Percentiles rank a stretch among this genome's conserved stretches.
These are phyloP conservation scores for Plenodomus biglobosus DNA, from an alignment of 2,329 filamentous ascomycete genomes.

Conservation along the genomic window DNA sequence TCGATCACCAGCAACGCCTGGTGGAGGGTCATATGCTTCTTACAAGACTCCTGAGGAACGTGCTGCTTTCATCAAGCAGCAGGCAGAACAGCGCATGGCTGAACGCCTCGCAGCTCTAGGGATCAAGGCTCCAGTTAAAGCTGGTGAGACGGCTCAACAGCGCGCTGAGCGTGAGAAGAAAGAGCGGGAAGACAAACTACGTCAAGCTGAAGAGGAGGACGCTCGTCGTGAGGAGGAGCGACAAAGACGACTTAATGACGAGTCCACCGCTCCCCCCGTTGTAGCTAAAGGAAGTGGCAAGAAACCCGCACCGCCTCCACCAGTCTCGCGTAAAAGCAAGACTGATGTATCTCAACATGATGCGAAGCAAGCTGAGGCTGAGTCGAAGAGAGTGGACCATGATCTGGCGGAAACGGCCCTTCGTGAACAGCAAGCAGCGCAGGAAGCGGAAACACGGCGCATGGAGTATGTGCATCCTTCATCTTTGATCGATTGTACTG, in stretches of 20 bases:
- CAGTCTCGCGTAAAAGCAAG: conserved; percentile 70
- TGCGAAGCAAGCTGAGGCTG: conserved; percentile 54
- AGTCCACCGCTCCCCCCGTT: conserved; percentile 65
- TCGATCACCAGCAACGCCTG: conserved; percentile 54
- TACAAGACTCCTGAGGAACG: conserved; percentile 92
- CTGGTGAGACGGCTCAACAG: conserved; percentile 79
- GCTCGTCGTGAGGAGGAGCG: conserved; percentile 83
- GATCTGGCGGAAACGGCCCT: conserved; percentile 56
- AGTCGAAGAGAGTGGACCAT: conserved; percentile 62
- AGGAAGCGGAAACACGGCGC: conserved; percentile 70
- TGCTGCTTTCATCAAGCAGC: conserved; percentile 94
- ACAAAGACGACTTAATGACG: conserved; percentile 78
- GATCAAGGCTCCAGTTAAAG: conserved; percentile 78
- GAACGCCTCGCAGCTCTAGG: conserved; percentile 92
- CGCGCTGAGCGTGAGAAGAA: conserved; percentile 83
- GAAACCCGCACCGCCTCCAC: conserved; percentile 68
- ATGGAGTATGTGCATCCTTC: conserved; percentile 71
- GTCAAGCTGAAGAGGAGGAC: conserved; percentile 92
- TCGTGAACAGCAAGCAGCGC: conserved; percentile 71
- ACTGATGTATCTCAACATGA: conserved; percentile 61
- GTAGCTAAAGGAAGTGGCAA: conserved; percentile 47
- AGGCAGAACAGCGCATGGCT: conserved; percentile 95
- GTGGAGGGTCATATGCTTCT: conserved; percentile 72
- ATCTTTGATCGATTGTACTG: conserved; percentile 6
- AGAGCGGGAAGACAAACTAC: conserved; percentile 83